Percentiles rank a stretch among this genome's conserved stretches.
Conservation (phyloP, 305 asterid species). For the Fraxinus paxiana region DNA sequence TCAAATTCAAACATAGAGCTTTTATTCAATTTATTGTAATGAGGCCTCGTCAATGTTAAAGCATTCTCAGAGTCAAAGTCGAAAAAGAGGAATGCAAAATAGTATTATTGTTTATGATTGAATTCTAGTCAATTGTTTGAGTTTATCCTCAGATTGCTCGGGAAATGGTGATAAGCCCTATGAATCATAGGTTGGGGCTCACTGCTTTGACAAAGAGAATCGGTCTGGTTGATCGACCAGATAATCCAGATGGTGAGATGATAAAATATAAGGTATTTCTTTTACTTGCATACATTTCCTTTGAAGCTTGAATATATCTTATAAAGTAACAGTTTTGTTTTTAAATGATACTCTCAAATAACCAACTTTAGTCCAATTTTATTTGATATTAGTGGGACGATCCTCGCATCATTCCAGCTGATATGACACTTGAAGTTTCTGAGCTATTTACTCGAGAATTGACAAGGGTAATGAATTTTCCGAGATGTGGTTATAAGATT, state of each 20-base stretch:
- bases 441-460: constrained; percentile 91
- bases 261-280: constrained; percentile 68
- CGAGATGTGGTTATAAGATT: constrained; percentile 9
- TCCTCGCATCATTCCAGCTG: constrained; percentile 78
- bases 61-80: not conserved
- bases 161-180: constrained; percentile 96
- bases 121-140: constrained; percentile 11
- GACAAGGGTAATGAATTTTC: constrained; percentile 63
- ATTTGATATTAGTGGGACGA: constrained; percentile 78
- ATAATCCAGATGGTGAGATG: constrained; percentile 76
- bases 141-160: constrained; percentile 75
- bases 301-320: constrained; percentile 11
- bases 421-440: constrained; percentile 86
- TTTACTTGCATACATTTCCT: not conserved
- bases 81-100: constrained; percentile 4
- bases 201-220: constrained; percentile 80
- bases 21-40: not conserved
- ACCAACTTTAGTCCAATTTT: constrained; percentile 27
- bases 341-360: constrained; percentile 1
- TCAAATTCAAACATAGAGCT: constrained; percentile 6
- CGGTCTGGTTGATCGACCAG: constrained; percentile 69
- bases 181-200: constrained; percentile 83
- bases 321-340: constrained; percentile 18
- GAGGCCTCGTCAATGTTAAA: not conserved
- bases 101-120: constrained; percentile 5